Percentiles rank a stretch among this genome's conserved stretches.
Conservation (phyloP, 345 rosid species). For the Eucalyptus fibrosa region DNA sequence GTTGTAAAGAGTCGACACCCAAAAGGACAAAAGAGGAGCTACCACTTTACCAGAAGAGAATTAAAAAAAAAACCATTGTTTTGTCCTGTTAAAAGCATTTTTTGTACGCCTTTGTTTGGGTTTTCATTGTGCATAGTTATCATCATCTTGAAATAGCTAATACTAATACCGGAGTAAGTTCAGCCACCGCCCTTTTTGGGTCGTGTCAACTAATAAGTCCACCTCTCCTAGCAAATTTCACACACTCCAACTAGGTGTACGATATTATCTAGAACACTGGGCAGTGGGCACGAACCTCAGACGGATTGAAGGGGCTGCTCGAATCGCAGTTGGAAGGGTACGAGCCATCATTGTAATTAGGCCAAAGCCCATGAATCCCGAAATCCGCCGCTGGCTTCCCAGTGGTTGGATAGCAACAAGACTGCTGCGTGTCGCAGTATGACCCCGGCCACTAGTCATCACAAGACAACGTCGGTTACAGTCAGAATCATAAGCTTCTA, state of each 20-base stretch:
- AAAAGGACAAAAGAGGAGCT: neutral
- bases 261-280: neutral
- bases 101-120: neutral
- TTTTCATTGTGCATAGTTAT: neutral
- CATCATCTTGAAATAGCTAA: neutral
- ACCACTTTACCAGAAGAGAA: neutral
- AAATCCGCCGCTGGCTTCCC: constrained; percentile 92
- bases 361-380: constrained; percentile 95
- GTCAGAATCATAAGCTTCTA: neutral
- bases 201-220: neutral
- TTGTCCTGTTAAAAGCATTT: neutral
- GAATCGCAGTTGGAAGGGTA: constrained; percentile 81
- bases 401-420: constrained; percentile 75
- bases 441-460: constrained; percentile 85
- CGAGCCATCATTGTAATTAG: constrained; percentile 64
- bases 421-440: constrained; percentile 54
- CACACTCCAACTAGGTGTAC: neutral
- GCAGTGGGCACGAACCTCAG: constrained; percentile 23
- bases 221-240: no score
- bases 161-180: neutral
- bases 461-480: neutral
- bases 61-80: neutral
- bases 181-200: neutral
- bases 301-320: constrained; percentile 25
- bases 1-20: neutral